Evolutionary conservation across 2,329 filamentous ascomycete species (phyloP), one percentile per base, ranked within the genome.

Genomic region (Fusarium sp.): DNA sequence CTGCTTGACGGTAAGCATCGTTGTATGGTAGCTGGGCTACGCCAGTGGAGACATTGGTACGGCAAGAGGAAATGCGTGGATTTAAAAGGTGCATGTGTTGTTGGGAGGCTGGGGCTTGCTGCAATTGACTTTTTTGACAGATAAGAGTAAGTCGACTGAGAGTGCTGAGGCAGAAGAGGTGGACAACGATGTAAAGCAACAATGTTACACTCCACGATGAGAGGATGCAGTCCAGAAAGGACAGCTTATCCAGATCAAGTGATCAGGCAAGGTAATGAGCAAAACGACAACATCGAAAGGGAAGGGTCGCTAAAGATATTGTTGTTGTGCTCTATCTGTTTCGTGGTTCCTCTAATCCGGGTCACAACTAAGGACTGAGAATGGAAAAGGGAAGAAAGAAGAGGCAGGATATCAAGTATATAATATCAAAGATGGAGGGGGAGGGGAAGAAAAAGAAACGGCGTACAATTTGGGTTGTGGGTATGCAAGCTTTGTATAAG

Each of bases 1-100:
- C 86, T 89, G 87, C 82, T 85, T 88, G 79, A 86, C 81, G 81
- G 87, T 89, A 84, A 89, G 87, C 87, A 89, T 89, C 82, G 83
- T 89, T 81, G 75, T 77, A 77, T 77, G 75, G 73, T 69, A 75
- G 66, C 70, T 73, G 66, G 69, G 69, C 70, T 72, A 74, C 71
- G 65, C 67, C 73, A 75, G 73, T 69, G 69, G 70, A 69, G 69
- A 70, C 74, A 79, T 79, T 75, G 71, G 76, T 63, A 64, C 64
- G 60, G 59, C 48, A 57, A 59, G 48, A 58, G 40, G 35, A 49
- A 30, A 40, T 59, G 42, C 9, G 52, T 64, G 55, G 60, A 41
- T 53, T 64, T 73, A 52, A 14, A 45, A 50, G 40, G 60, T 40
- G 23, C 18, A 52, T 48, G 46, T 67, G 17, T 44, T 33, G 58